Evolutionary conservation across 2,329 filamentous ascomycete species (phyloP).

Genomic region (Botrytis sinoallii): DNA sequence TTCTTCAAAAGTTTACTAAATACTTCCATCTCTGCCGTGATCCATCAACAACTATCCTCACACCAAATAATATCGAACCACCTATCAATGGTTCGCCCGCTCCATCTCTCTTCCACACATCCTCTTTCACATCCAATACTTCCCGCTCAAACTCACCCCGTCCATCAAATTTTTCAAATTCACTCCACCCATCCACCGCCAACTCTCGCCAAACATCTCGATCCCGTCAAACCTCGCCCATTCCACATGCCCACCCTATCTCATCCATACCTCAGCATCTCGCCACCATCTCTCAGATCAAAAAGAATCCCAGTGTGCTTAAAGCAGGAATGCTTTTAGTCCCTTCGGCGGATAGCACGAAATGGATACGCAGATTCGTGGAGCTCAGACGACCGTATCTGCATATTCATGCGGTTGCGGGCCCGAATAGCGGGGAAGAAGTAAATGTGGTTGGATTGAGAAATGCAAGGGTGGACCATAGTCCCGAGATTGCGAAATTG

Average conservation of each 20-base stretch:
- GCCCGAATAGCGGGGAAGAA: conserved; percentile 74
- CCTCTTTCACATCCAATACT: conserved; percentile 47
- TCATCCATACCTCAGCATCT: conserved; percentile 55
- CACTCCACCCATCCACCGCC: conserved; percentile 33
- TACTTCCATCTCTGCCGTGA: conserved; percentile 38
- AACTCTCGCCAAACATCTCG: conserved; percentile 12
- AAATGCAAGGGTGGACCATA: conserved; percentile 87
- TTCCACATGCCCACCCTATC: neutral
- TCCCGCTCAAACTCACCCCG: conserved; percentile 26
- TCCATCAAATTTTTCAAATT: conserved; percentile 23
- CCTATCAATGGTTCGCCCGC: conserved; percentile 59
- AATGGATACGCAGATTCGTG: conserved; percentile 90
- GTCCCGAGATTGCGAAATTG: conserved; percentile 80
- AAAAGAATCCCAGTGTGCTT: conserved; percentile 76
- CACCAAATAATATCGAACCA: conserved; percentile 62
- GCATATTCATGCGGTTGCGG: conserved; percentile 72
- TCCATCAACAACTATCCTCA: conserved; percentile 48
- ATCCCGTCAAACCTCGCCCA: conserved; percentile 6
- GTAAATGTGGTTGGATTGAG: conserved; percentile 83
- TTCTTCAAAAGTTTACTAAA: conserved; percentile 43
- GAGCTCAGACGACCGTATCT: conserved; percentile 89
- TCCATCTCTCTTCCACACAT: conserved; percentile 26
- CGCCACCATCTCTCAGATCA: conserved; percentile 71
- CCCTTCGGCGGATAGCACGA: conserved; percentile 74
- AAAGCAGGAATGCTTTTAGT: conserved; percentile 87